Evolutionary conservation across 1,139 yeast genomes (phyloP), one percentile per base, ranked within the genome.

Genomic region (Yamadazyma triangularis): DNA sequence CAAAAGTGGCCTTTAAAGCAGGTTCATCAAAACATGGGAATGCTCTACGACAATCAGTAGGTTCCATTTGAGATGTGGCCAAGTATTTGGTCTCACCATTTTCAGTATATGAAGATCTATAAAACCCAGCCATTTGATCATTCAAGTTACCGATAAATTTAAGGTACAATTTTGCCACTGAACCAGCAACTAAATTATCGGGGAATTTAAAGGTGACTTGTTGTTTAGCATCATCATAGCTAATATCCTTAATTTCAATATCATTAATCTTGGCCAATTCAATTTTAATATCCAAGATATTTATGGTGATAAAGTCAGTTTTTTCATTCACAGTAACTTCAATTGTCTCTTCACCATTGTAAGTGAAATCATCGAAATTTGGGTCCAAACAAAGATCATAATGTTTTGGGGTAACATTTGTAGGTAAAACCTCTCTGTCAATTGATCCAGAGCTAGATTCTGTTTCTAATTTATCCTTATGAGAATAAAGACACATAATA

Each of bases 21-120:
- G 96, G 96, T 55, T 87, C 95, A 56, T 87, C 95, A 46, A 81
- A 78, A 53, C 91, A 85, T 13, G 96, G 95, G 67, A 87, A 86
- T 4, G 95, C 95, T 44, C 89, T 72, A 48, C 96, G 76, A 42
- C 95, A 89, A 53, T 85, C 95, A 11, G 93, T 82, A 16, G 95
- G 81, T 58, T 87, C 95, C 66, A 87, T 82, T 58, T 87, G 95
- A 8, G 96, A 85, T 25, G 93, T 79, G 22, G 86, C 79, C 70
- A 85, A 73, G 45, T 72, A 72, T 45, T 77, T 74, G 21, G 73
- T 73, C 32, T 66, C 64, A n/a, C 84, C 87, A 41, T 76, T 71
- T 38, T 65, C 71, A 41, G 62, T 59, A 55, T 85, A 86, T 27
- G 74, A 61, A 4, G 95, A 83, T 45, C 85, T 70, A 63, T 87